phyloP scores from a whole-genome alignment of 2,329 filamentous ascomycete species.

The Chalaropsis ovoidea region DNA sequence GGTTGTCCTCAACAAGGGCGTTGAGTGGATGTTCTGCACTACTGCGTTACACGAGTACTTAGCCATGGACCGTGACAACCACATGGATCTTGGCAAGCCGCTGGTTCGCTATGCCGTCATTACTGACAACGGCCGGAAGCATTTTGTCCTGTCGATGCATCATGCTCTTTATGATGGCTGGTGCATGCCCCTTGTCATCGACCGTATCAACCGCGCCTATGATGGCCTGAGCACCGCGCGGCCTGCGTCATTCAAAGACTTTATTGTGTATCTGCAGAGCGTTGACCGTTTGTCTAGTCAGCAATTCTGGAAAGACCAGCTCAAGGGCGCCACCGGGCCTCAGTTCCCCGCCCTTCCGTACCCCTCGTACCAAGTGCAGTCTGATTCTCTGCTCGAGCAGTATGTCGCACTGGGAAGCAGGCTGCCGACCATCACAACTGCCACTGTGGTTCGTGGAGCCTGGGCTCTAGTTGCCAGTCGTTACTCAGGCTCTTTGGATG shows the following conservation, averaged over 20 bases:
- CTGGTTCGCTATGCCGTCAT: constrained; percentile 41
- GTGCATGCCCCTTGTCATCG: constrained; percentile 43
- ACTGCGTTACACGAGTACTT: constrained; percentile 36
- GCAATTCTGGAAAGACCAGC: constrained; percentile 39
- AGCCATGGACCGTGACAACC: constrained; percentile 34
- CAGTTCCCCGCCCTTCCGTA: constrained; percentile 43
- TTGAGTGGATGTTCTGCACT: constrained; percentile 32
- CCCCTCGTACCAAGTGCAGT: constrained; percentile 40
- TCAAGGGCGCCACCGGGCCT: constrained; percentile 37
- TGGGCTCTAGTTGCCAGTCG: constrained; percentile 48
- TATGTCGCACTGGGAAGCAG: constrained; percentile 37
- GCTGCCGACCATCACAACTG: constrained; percentile 37
- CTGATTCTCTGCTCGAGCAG: constrained; percentile 45
- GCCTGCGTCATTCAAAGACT: constrained; percentile 36
- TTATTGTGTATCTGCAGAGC: constrained; percentile 39
- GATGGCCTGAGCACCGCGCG: constrained; percentile 29
- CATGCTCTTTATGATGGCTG: constrained; percentile 50
- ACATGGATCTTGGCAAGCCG: constrained; percentile 39
- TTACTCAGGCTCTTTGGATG: constrained; percentile 44
- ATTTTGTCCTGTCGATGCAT: constrained; percentile 47
- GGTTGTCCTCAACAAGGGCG: constrained; percentile 37
- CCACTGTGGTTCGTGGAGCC: constrained; percentile 48
- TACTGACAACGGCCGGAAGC: constrained; percentile 31
- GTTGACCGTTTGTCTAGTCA: constrained; percentile 36
- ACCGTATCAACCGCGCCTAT: constrained; percentile 40